Evolutionary conservation across 2,329 filamentous ascomycete genomes (phyloP).

Genomic region (Metarhizium rileyi): DNA sequence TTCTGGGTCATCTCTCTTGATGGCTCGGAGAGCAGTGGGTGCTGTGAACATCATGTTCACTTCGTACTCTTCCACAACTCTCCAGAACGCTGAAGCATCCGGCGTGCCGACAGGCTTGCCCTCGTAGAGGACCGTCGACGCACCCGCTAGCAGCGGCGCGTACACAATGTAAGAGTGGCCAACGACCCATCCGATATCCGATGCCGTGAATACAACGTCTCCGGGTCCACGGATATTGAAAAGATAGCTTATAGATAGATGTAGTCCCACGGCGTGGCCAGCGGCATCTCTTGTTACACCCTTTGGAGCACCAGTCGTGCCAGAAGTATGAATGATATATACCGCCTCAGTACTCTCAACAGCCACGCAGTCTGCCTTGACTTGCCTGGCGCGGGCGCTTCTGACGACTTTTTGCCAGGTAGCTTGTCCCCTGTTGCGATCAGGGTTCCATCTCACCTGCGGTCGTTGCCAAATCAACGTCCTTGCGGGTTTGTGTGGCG

Average conservation of each 20-base stretch:
- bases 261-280: conserved; percentile 77
- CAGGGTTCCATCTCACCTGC: conserved; percentile 62
- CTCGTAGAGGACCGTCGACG: conserved; percentile 81
- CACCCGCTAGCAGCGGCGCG: conserved; percentile 73
- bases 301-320: conserved; percentile 75
- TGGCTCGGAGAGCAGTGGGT: conserved; percentile 77
- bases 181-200: conserved; percentile 78
- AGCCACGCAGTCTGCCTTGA: conserved; percentile 66
- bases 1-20: conserved; percentile 74
- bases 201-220: conserved; percentile 64
- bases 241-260: conserved; percentile 71
- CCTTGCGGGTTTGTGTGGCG: conserved; percentile 60
- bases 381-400: conserved; percentile 55
- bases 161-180: conserved; percentile 76
- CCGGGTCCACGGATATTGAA: conserved; percentile 77
- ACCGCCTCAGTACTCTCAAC: conserved; percentile 68
- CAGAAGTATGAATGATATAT: conserved; percentile 87
- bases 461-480: conserved; percentile 80
- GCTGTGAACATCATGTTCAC: conserved; percentile 81
- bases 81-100: conserved; percentile 80
- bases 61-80: conserved; percentile 73
- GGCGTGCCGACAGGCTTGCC: conserved; percentile 91
- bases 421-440: conserved; percentile 57
- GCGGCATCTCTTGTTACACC: conserved; percentile 75
- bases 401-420: conserved; percentile 72